Conservation (phyloP, 1,284 basidiomycete genomes). For the Ustilago bromivora region DNA sequence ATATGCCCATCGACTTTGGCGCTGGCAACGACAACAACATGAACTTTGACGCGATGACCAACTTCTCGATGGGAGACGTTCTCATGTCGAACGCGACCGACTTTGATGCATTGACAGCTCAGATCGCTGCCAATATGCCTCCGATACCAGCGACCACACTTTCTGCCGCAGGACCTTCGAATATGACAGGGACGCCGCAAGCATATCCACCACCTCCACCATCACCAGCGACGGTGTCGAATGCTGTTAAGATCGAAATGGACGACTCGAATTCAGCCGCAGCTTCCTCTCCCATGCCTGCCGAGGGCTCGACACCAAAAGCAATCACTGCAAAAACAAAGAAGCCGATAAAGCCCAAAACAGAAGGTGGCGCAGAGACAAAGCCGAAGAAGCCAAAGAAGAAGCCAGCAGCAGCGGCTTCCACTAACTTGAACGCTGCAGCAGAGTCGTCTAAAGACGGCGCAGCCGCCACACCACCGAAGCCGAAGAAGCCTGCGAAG, state of each 20-base stretch:
- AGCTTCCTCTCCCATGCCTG: conserved; percentile 15
- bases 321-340: conserved; percentile 27
- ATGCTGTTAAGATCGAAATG: conserved; percentile 26
- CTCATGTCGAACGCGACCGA: conserved; percentile 22
- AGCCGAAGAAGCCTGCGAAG: conserved; percentile 40
- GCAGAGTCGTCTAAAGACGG: conserved; percentile 16
- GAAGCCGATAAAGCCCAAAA: conserved; percentile 37
- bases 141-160: background rate
- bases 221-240: background rate
- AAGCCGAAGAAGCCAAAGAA: conserved; percentile 49
- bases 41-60: conserved; percentile 29
- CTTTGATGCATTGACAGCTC: conserved; percentile 34
- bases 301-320: conserved; percentile 19
- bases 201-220: background rate
- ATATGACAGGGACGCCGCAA: background rate
- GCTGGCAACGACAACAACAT: conserved; percentile 3
- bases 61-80: conserved; percentile 11
- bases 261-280: conserved; percentile 18
- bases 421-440: conserved; percentile 4
- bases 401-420: conserved; percentile 18
- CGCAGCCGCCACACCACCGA: conserved; percentile 17
- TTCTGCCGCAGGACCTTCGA: conserved; percentile 4
- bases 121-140: conserved; percentile 32
- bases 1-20: conserved; percentile 44
- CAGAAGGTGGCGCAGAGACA: conserved; percentile 25